Conservation (phyloP, 2,329 filamentous ascomycete species). For the Trichoderma koningiopsis region DNA sequence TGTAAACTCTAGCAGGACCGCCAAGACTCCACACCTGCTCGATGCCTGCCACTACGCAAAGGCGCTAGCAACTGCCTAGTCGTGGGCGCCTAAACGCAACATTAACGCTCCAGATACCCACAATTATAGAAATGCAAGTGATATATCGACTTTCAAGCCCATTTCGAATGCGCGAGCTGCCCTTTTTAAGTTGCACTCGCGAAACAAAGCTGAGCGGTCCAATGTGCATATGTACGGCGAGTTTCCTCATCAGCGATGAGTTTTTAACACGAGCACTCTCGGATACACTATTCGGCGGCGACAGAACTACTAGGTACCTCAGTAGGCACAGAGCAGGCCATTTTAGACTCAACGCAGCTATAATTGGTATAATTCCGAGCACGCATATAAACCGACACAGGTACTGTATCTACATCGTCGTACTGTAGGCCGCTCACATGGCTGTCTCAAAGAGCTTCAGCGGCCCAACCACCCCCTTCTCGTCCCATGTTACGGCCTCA, state of each 20-base stretch:
- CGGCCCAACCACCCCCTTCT: not conserved
- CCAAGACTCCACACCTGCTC: not conserved
- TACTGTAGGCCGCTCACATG: not conserved
- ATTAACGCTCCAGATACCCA: not conserved
- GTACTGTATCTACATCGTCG: not conserved
- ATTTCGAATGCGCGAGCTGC: not conserved
- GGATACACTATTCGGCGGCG: too few species aligned
- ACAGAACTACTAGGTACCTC: too few species aligned
- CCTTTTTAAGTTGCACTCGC: not conserved
- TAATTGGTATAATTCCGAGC: not conserved
- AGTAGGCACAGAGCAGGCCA: not conserved
- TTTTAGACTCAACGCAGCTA: not conserved
- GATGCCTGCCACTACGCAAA: not conserved
- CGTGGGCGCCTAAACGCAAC: slow-evolving; percentile 13
- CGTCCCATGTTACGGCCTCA: not conserved
- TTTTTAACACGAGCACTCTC: not conserved
- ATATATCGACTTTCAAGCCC: slow-evolving; percentile 13
- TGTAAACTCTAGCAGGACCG: not conserved
- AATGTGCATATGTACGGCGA: too few species aligned
- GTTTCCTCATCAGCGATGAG: too few species aligned
- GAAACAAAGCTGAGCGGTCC: not conserved
- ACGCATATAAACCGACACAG: not conserved
- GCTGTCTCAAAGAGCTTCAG: not conserved
- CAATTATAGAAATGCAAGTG: slow-evolving; percentile 3
- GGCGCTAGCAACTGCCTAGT: not conserved